phyloP scores from a whole-genome alignment of 1,284 basidiomycete species.

The Vanrija sp. region DNA sequence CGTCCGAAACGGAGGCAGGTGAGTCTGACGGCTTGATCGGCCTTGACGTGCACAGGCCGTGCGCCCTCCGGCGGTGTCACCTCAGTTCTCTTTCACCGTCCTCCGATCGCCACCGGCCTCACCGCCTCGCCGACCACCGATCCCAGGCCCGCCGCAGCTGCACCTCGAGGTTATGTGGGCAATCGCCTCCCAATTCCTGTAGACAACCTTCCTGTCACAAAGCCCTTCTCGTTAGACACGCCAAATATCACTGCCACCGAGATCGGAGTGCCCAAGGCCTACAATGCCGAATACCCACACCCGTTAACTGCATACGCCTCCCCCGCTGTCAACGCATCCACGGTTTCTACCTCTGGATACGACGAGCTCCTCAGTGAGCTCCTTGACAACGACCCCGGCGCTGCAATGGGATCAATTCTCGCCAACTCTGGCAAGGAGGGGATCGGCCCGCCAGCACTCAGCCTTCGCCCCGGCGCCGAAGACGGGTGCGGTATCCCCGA shows the following conservation, averaged over 20 bases:
- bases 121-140: no score
- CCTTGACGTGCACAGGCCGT: no score
- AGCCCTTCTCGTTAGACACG: slow-evolving; percentile 24
- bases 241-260: slow-evolving; percentile 26
- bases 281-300: slow-evolving; percentile 42
- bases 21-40: no score
- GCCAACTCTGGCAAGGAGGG: slow-evolving; percentile 23
- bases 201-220: slow-evolving; percentile 18
- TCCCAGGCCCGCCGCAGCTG: no score
- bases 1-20: no score
- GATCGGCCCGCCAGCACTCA: slow-evolving; percentile 23
- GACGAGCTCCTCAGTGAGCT: slow-evolving; percentile 21
- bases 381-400: slow-evolving; percentile 14
- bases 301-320: slow-evolving; percentile 42
- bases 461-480: slow-evolving; percentile 18
- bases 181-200: slow-evolving; percentile 4
- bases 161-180: not conserved
- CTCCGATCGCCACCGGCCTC: no score
- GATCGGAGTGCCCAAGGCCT: slow-evolving; percentile 30
- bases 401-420: slow-evolving; percentile 31
- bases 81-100: no score
- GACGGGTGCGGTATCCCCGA: slow-evolving; percentile 46
- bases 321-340: slow-evolving; percentile 33
- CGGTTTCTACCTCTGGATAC: slow-evolving; percentile 27
- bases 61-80: no score